phyloP scores from a whole-genome alignment of 495 filamentous ascomycete genomes.

The Elaphomyces granulatus region DNA sequence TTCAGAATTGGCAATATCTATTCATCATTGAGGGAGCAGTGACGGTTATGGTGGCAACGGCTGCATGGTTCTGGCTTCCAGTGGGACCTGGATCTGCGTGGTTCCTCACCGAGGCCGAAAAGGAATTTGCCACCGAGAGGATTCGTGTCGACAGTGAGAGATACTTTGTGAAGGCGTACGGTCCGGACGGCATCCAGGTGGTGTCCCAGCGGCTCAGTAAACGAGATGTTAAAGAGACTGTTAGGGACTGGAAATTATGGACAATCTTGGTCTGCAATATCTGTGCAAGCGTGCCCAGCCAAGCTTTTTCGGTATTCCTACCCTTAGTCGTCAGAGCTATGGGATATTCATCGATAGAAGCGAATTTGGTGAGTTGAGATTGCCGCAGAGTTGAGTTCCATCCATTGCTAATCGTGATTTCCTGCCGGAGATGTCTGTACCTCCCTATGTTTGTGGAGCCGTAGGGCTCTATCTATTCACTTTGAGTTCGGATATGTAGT shows the following conservation, averaged over 20 bases:
- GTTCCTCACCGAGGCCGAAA: conserved; percentile 45
- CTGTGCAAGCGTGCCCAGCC: background rate
- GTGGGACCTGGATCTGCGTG: conserved; percentile 39
- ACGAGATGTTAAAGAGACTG: conserved; percentile 34
- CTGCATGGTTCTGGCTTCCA: conserved; percentile 51
- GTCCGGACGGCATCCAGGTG: background rate
- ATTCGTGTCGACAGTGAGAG: background rate
- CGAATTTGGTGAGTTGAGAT: conserved; percentile 4
- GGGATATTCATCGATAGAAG: conserved; percentile 15
- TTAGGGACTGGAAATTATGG: conserved; percentile 38
- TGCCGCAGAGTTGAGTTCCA: background rate
- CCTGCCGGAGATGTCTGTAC: conserved; percentile 10
- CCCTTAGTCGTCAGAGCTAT: conserved; percentile 1
- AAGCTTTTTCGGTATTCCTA: conserved; percentile 1
- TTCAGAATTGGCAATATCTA: conserved; percentile 53
- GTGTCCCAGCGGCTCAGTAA: conserved; percentile 15
- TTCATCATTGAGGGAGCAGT: conserved; percentile 57
- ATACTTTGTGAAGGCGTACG: too few species aligned
- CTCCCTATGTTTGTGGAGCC: conserved; percentile 7
- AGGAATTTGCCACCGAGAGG: conserved; percentile 14
- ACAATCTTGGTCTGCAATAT: background rate
- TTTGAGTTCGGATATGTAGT: conserved; percentile 6
- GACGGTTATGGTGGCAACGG: conserved; percentile 43
- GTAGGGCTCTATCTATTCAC: conserved; percentile 5
- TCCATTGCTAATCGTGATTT: conserved; percentile 2